These are phyloP conservation scores for Termitomyces sp. DNA, from an alignment of 768 basidiomycete genomes.

Conservation along the genomic window DNA sequence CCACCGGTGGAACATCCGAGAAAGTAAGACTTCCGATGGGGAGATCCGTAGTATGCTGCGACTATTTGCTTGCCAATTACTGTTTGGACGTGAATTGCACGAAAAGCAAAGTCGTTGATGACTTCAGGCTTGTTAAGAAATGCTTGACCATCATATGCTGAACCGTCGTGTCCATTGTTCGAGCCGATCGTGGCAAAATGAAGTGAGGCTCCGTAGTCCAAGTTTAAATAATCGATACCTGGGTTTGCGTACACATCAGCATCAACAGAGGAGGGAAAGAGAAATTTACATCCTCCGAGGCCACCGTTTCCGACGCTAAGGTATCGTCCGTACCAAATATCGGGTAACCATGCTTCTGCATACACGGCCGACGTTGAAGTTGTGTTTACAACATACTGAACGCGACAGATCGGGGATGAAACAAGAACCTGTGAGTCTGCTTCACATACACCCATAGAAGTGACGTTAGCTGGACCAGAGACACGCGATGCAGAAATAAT, in stretches of 20 bases:
- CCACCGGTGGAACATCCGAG: conserved; percentile 11
- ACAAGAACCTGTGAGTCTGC: neutral
- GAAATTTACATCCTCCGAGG: conserved; percentile 5
- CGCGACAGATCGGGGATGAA: conserved; percentile 5
- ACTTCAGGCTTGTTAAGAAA: conserved; percentile 5
- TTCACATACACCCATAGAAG: neutral
- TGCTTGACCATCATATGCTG: neutral
- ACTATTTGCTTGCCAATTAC: conserved; percentile 11
- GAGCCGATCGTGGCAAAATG: conserved; percentile 10
- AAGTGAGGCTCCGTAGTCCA: conserved; percentile 6
- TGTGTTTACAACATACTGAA: conserved; percentile 6
- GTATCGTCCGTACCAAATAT: conserved; percentile 8
- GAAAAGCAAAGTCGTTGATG: conserved; percentile 11
- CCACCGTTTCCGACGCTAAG: conserved; percentile 6
- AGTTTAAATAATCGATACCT: conserved; percentile 5
- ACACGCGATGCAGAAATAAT: conserved; percentile 1
- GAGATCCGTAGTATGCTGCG: conserved; percentile 2
- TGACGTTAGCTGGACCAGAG: neutral
- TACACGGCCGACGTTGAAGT: neutral
- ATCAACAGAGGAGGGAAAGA: neutral
- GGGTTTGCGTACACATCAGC: neutral
- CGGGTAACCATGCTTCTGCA: conserved; percentile 10
- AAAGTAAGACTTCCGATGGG: conserved; percentile 7
- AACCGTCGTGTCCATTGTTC: conserved; percentile 8
- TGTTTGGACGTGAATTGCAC: conserved; percentile 9